These are phyloP conservation scores for Hemileccinum impolitum DNA, from an alignment of 768 basidiomycete species.

Conservation along the genomic window DNA sequence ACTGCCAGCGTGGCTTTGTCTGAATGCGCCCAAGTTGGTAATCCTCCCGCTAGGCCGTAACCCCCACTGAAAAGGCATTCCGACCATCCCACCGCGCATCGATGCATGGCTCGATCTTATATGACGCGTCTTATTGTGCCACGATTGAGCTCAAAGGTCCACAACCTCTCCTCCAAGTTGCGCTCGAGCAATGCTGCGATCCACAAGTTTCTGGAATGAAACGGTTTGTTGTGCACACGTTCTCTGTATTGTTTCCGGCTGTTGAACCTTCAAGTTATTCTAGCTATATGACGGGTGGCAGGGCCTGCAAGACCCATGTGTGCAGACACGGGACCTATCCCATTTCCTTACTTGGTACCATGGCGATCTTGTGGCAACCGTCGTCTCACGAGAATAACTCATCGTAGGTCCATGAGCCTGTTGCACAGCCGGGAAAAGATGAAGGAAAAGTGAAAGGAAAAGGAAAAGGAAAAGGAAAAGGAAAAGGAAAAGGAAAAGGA, in stretches of 20 bases:
- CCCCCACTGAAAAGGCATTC: slow-evolving; percentile 89
- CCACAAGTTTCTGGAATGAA: slow-evolving; percentile 62
- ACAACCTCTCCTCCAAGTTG: slow-evolving; percentile 46
- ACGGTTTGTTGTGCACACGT: slow-evolving; percentile 39
- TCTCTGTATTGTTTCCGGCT: background rate
- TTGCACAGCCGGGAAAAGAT: slow-evolving; percentile 8
- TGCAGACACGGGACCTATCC: slow-evolving; percentile 69
- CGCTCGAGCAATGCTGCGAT: slow-evolving; percentile 60
- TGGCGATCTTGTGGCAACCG: slow-evolving; percentile 73
- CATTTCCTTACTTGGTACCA: slow-evolving; percentile 63
- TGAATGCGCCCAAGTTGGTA: background rate
- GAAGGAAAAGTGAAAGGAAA: slow-evolving; percentile 12
- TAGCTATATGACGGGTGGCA: slow-evolving; percentile 66
- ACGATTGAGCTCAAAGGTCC: slow-evolving; percentile 72
- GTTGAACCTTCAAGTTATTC: too few species aligned
- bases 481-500: too few species aligned
- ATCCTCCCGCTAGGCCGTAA: slow-evolving; percentile 52
- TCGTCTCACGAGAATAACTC: background rate
- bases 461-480: slow-evolving; percentile 27
- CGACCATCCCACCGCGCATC: slow-evolving; percentile 90
- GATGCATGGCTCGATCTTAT: slow-evolving; percentile 77
- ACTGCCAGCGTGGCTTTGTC: slow-evolving; percentile 22
- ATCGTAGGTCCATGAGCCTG: background rate
- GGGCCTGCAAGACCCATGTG: slow-evolving; percentile 61
- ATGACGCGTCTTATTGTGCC: slow-evolving; percentile 85